Evolutionary conservation across 192 early-diverging fungal genomes (phyloP), one percentile per base, ranked within the genome.

Genomic region (Phlyctochytrium bullatum): DNA sequence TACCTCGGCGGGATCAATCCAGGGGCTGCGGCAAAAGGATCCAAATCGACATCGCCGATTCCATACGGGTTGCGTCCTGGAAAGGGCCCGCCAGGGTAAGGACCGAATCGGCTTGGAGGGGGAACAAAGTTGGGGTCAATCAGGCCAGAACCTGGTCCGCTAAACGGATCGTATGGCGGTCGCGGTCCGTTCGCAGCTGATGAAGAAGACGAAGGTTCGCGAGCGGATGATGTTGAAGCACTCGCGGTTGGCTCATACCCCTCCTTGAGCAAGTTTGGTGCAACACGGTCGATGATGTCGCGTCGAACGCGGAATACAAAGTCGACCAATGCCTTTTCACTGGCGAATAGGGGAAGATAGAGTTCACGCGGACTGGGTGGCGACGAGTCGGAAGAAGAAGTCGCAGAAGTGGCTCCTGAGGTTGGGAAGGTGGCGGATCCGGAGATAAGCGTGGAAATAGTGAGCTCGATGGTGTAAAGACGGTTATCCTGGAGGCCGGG

Each of bases 21-120:
- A 3, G 82, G 76, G 35, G 69, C 73, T 10, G 69, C 71, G 28
- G 72, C 82, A 56, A 87, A 76, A 4, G 87, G 87, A 75, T 92
- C 83, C 67, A 96, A 68, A 73, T 96, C 94, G 25, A 77, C 76
- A 51, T 84, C 67, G 23, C 93, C 93, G 52, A 92, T 82, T 31
- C 73, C 80, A 32, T 77, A 83, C 1, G 89, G 89, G 51, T 78
- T 85, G 17, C 34, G 29, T 53, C 56, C 52, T 33, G 51, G 52
- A 14, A 4, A 1, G 23, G 24, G 14, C 35, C 65, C 50, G 52
- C 27, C 33, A 29, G 56, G 61, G 36, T 27, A 16, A 16, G 23
- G 33, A 14, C 61, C 35, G 57, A 60, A 52, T 20, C 40, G 6
- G 10, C 6, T 47, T 14, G 40, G 40, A 6, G 40, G 40, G 6